These are phyloP conservation scores for Volvariella volvacea DNA, from an alignment of 1,284 basidiomycete genomes.

Conservation along the genomic window DNA sequence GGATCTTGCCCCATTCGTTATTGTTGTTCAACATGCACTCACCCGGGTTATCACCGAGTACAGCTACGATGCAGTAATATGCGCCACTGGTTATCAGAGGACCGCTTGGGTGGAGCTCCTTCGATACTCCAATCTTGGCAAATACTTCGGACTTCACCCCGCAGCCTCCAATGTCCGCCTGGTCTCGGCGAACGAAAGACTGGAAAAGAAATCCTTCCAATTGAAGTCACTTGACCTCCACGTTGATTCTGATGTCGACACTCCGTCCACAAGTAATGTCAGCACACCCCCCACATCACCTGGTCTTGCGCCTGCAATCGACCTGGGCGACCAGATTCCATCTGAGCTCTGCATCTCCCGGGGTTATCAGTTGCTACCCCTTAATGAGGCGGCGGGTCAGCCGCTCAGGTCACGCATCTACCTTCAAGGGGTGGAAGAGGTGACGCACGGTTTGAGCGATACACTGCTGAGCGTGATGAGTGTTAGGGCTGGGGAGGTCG, in stretches of 20 bases:
- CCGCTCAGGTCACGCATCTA: conserved; percentile 35
- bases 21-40: conserved; percentile 32
- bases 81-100: conserved; percentile 54
- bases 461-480: conserved; percentile 47
- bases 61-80: conserved; percentile 46
- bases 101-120: conserved; percentile 42
- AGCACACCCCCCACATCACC: conserved; percentile 26
- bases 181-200: conserved; percentile 13
- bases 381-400: conserved; percentile 7
- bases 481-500: conserved; percentile 42
- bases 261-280: conserved; percentile 14
- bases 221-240: conserved; percentile 5
- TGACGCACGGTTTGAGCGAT: conserved; percentile 53
- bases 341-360: conserved; percentile 37
- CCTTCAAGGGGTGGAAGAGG: conserved; percentile 50
- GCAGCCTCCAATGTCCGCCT: conserved; percentile 19
- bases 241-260: conserved; percentile 7
- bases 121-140: conserved; percentile 34
- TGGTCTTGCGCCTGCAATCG: conserved; percentile 13
- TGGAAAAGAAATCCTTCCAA: not conserved
- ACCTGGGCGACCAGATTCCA: conserved; percentile 11
- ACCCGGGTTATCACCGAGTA: conserved; percentile 23
- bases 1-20: conserved; percentile 17
- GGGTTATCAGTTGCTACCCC: conserved; percentile 37
- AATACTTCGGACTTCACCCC: conserved; percentile 31